These are phyloP conservation scores for Fusarium ramigenum DNA, from an alignment of 2,329 filamentous ascomycete species.

Conservation along the genomic window DNA sequence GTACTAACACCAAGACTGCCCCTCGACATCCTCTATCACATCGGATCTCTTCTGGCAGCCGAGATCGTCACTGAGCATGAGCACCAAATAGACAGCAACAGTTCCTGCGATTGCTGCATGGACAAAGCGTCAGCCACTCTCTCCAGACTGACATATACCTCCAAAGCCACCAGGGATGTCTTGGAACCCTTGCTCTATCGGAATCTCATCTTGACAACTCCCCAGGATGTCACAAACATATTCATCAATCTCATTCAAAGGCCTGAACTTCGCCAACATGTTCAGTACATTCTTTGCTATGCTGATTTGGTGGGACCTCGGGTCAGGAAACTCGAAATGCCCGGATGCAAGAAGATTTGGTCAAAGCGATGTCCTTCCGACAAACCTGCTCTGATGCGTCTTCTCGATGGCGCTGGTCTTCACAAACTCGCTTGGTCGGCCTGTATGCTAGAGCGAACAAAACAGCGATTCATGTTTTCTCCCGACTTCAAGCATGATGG, in stretches of 20 bases:
- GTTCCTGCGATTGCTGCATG: not conserved
- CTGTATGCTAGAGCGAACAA: slow-evolving; percentile 13
- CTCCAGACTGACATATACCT: slow-evolving; percentile 18
- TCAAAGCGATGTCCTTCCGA: slow-evolving; percentile 4
- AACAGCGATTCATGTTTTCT: slow-evolving; percentile 20
- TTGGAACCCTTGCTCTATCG: slow-evolving; percentile 33
- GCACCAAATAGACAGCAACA: not conserved
- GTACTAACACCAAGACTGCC: slow-evolving; percentile 7
- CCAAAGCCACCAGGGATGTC: slow-evolving; percentile 16
- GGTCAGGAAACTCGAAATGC: not conserved
- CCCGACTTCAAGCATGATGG: slow-evolving; percentile 27
- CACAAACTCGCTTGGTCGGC: slow-evolving; percentile 17
- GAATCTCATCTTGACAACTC: slow-evolving; percentile 6
- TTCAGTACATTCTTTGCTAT: slow-evolving; percentile 14
- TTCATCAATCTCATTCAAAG: slow-evolving; percentile 26
- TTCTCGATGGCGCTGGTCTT: slow-evolving; percentile 9
- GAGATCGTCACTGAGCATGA: not conserved
- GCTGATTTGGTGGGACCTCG: not conserved
- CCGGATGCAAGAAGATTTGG: slow-evolving; percentile 10
- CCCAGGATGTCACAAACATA: slow-evolving; percentile 9
- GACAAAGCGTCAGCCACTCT: not conserved
- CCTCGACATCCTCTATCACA: slow-evolving; percentile 25
- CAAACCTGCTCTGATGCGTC: slow-evolving; percentile 6
- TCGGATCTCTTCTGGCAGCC: not conserved
- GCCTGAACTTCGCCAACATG: slow-evolving; percentile 19